Conservation (phyloP, 192 early-diverging fungal genomes). For the Coemansia sp. region DNA sequence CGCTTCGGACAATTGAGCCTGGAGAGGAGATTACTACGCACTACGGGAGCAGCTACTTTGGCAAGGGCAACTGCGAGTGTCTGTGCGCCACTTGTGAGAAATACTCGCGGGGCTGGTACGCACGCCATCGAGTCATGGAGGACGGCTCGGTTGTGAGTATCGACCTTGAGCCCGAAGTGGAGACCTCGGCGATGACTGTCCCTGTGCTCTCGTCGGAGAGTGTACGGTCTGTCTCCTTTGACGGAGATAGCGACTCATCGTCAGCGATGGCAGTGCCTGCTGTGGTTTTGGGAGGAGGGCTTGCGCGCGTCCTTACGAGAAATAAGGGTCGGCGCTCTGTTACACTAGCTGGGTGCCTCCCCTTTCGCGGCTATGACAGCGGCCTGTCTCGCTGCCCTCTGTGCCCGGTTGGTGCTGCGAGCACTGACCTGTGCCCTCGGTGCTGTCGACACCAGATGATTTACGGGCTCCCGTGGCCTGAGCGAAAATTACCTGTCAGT, state of each 20-base stretch:
- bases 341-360: conserved; percentile 28
- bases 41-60: conserved; percentile 71
- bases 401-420: background rate
- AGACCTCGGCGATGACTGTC: background rate
- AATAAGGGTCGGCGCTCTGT: conserved; percentile 42
- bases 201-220: conserved; percentile 9
- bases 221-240: background rate
- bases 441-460: conserved; percentile 39
- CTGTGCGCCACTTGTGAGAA: conserved; percentile 72
- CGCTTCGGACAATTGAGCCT: conserved; percentile 58
- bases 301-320: conserved; percentile 28
- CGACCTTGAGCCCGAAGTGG: background rate
- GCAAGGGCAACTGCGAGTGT: conserved; percentile 64
- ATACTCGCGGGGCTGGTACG: conserved; percentile 50
- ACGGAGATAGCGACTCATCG: conserved; percentile 18
- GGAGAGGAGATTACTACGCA: conserved; percentile 73
- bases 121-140: background rate
- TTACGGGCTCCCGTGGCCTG: conserved; percentile 39
- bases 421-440: conserved; percentile 10
- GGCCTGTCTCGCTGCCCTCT: conserved; percentile 5
- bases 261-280: background rate
- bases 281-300: background rate
- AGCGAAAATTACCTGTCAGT: conserved; percentile 19
- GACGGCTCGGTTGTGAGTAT: background rate
- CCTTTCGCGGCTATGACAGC: background rate